A percentile compares a stretch with the other conserved stretches of the same genome.
Evolutionary conservation across 768 basidiomycete species (phyloP).

Genomic region (Mycena albidolilacea): DNA sequence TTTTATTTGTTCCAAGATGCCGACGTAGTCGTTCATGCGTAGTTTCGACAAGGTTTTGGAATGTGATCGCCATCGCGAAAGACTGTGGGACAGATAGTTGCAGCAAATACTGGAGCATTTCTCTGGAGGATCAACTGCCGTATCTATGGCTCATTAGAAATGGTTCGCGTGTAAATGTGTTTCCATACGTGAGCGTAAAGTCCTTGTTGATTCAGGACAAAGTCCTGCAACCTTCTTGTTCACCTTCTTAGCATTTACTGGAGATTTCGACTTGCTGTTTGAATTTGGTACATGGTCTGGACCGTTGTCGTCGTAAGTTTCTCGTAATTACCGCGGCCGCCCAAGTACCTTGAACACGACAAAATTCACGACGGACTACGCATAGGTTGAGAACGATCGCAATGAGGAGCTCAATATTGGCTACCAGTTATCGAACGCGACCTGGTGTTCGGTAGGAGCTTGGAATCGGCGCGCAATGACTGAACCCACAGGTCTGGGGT

Average conservation of each 20-base stretch:
- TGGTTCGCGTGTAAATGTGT: background rate
- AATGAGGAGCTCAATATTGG: too few species aligned
- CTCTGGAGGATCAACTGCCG: background rate
- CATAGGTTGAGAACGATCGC: too few species aligned
- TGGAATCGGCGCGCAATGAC: constrained; percentile 18
- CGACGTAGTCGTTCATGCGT: constrained; percentile 8
- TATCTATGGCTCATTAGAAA: background rate
- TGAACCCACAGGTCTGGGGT: constrained; percentile 21
- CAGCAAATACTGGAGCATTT: constrained; percentile 28
- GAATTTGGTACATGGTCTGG: background rate
- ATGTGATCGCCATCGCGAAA: background rate
- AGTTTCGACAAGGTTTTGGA: constrained; percentile 4
- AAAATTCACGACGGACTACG: background rate
- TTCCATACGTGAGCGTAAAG: constrained; percentile 5
- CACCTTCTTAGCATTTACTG: background rate
- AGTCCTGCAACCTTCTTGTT: background rate
- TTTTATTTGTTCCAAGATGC: constrained; percentile 7
- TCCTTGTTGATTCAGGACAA: background rate
- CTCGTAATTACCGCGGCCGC: background rate
- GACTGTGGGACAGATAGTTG: constrained; percentile 2
- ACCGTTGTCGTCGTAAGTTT: background rate
- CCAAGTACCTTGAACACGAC: background rate
- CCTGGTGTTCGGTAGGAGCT: background rate
- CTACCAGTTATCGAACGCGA: background rate
- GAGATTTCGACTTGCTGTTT: background rate